Conservation (phyloP, 108 stramenopile genomes). For the Nannochloropsis salina region DNA sequence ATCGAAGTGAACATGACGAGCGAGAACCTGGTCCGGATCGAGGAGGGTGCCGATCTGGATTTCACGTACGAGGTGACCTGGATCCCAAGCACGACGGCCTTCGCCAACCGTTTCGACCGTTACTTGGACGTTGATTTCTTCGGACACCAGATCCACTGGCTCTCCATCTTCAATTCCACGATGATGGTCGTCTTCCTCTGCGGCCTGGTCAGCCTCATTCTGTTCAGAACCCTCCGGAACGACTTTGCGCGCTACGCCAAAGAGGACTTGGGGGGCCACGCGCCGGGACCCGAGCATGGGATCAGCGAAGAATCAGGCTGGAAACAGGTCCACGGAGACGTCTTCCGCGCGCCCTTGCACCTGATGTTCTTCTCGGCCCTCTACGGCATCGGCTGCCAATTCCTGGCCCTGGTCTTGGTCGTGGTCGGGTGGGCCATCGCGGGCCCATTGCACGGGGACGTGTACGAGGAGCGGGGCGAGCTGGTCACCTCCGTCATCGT, state of each 20-base stretch:
- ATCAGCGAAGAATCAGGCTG: slow-evolving; percentile 84
- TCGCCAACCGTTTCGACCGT: slow-evolving; percentile 78
- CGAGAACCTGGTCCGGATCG: slow-evolving; percentile 69
- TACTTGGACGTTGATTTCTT: slow-evolving; percentile 94
- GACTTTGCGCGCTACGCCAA: slow-evolving; percentile 80
- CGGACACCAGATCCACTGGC: slow-evolving; percentile 87
- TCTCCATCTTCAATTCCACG: slow-evolving; percentile 59
- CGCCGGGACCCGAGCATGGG: slow-evolving; percentile 46
- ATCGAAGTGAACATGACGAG: slow-evolving; percentile 85
- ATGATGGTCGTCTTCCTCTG: slow-evolving; percentile 62
- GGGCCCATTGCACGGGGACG: slow-evolving; percentile 82
- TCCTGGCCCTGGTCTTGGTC: slow-evolving; percentile 78
- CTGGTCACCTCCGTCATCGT: slow-evolving; percentile 75
- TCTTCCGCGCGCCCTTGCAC: slow-evolving; percentile 78
- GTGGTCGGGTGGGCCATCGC: slow-evolving; percentile 88
- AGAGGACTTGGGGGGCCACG: slow-evolving; percentile 52
- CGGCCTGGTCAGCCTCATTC: slow-evolving; percentile 56
- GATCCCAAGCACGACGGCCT: slow-evolving; percentile 63
- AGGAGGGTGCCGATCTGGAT: slow-evolving; percentile 60
- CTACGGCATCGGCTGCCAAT: slow-evolving; percentile 87
- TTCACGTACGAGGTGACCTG: slow-evolving; percentile 74
- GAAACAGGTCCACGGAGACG: slow-evolving; percentile 99
- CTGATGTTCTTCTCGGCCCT: slow-evolving; percentile 81
- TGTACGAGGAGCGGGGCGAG: slow-evolving; percentile 93
- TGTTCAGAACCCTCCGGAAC: slow-evolving; percentile 55